Base-by-base conservation (phyloP, 768 basidiomycete species). In the Rhizopogon salebrosus region DNA sequence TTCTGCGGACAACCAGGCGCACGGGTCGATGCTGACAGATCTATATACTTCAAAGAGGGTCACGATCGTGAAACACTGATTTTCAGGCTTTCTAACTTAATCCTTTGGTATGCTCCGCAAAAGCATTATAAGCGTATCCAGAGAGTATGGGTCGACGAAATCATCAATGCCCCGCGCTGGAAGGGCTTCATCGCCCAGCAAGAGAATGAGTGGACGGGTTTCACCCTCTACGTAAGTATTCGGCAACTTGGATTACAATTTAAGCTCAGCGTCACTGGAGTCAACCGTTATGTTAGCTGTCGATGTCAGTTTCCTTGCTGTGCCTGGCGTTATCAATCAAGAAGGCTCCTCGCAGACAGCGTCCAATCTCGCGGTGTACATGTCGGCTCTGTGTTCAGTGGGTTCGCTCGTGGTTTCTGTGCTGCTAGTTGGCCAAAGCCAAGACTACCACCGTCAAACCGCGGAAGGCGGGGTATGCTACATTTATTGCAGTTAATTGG, bases 301-400 rank as follows among this genome's bases (percentile, higher is more conserved):
- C 2, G 80, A 81, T 49, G 75, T 84, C 1, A 75, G 75, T 0
- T 80, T 82, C 57, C 61, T 84, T 10, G 74, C 77, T 8, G 80
- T 82, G 20, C 75, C 75, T 22, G 67, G 67, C 37, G 69, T 76
- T 41, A 70, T 39, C 29, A 1, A 62, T 41, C 50, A 24, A 8
- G 8, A 18, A 14, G 5, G 24, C 24, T 14, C 41, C n/a, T 24
- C 14, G 29, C 53, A 37, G 38, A 43, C 43, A 64, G 8, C 66
- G 54, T 4, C 40, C 58, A 2, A 61, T 35, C 65, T 75, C 10
- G 60, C 71, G 6, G 68, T 68, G 52, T 77, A 74, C 40, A 49
- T 72, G 9, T 77, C 77, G 0, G 66, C 66, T 8, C 48, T 74
- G 6, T 61, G 66, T 23, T 66, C 64, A 40, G 54, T 74, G 26